Evolutionary conservation across 2,329 filamentous ascomycete genomes (phyloP).

Genomic region (Corniculantispora saksenae): DNA sequence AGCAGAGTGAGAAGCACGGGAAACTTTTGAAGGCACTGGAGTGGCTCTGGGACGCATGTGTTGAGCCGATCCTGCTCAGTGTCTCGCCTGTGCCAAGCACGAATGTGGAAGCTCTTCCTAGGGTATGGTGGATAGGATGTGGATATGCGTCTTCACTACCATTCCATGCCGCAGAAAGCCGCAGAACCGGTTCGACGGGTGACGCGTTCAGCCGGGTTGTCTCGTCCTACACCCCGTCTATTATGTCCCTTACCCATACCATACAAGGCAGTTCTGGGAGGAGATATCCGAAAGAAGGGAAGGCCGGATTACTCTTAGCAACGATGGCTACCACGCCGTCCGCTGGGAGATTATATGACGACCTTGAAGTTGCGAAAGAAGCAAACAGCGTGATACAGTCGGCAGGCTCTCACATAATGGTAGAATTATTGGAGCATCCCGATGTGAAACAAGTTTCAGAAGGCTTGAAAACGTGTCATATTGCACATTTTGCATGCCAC

Average conservation of each 20-base stretch:
- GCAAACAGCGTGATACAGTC: neutral
- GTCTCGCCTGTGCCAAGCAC: neutral
- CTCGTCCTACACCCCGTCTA: conserved; percentile 21
- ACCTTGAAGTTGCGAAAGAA: neutral
- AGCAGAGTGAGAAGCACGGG: conserved; percentile 12
- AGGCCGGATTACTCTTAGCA: conserved; percentile 6
- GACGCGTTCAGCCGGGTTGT: conserved; percentile 10
- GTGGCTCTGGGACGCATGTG: conserved; percentile 21
- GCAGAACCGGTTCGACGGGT: neutral
- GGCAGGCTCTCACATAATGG: neutral
- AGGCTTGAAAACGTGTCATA: conserved; percentile 13
- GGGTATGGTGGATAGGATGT: conserved; percentile 22
- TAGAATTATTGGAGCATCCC: conserved; percentile 9
- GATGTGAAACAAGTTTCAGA: conserved; percentile 14
- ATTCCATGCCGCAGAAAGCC: conserved; percentile 21
- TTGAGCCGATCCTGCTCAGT: conserved; percentile 10
- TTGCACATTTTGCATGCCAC: conserved; percentile 27
- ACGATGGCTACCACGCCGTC: conserved; percentile 18
- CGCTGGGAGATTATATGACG: neutral
- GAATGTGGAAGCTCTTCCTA: conserved; percentile 4
- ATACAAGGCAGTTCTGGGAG: neutral
- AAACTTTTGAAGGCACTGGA: conserved; percentile 14
- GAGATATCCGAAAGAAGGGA: neutral
- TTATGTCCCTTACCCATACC: conserved; percentile 13
- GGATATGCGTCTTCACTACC: conserved; percentile 21